These are phyloP conservation scores for Rhodotorula sp. DNA, from an alignment of 1,284 basidiomycete species.

Conservation along the genomic window DNA sequence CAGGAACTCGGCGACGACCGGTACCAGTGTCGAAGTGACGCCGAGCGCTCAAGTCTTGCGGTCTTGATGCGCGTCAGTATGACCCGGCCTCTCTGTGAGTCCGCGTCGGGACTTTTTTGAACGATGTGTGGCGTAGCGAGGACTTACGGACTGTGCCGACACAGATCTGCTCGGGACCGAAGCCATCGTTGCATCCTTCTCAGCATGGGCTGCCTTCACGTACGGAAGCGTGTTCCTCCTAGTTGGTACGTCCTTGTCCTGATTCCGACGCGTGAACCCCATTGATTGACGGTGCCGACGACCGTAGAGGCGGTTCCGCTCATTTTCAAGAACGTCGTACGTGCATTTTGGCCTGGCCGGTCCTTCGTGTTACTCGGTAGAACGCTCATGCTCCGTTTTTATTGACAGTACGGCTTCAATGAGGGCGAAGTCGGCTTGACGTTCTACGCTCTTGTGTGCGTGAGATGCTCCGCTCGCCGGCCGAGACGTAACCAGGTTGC, in stretches of 20 bases:
- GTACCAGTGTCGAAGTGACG: conserved; percentile 48
- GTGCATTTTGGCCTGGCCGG: neutral
- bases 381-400: neutral
- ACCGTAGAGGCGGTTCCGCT: conserved; percentile 30
- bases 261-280: neutral
- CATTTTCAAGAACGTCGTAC: conserved; percentile 27
- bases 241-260: too few species aligned
- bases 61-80: conserved; percentile 47
- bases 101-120: neutral
- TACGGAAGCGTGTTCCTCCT: neutral
- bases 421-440: conserved; percentile 31
- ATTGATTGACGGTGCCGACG: too few species aligned
- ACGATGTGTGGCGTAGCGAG: neutral
- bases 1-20: conserved; percentile 44
- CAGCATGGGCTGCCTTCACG: conserved; percentile 5
- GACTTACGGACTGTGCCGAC: neutral
- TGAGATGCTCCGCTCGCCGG: neutral
- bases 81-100: conserved; percentile 44
- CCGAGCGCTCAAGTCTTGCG: conserved; percentile 46
- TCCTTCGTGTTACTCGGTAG: neutral
- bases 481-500: neutral
- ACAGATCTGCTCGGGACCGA: conserved; percentile 40
- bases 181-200: conserved; percentile 41
- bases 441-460: conserved; percentile 29
- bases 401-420: conserved; percentile 30